Conservation (phyloP, 2,329 filamentous ascomycete genomes). For the Cladosporium sp. region DNA sequence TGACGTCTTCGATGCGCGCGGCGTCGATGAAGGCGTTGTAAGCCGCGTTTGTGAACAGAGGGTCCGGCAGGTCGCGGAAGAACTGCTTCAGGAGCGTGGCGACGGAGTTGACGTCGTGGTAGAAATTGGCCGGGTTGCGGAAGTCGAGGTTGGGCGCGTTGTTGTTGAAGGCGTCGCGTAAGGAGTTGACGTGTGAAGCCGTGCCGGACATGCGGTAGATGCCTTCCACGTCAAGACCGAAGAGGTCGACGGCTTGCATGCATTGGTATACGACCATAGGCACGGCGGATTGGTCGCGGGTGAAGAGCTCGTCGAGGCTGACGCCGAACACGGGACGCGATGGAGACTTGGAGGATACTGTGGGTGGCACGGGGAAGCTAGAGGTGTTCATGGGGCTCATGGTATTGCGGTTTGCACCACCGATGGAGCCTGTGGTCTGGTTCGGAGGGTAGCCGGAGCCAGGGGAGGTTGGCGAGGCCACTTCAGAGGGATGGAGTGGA, state of each 20-base stretch:
- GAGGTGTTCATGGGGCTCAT: conserved; percentile 8
- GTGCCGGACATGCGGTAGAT: conserved; percentile 93
- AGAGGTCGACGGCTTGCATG: conserved; percentile 90
- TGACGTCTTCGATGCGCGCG: conserved; percentile 59
- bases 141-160: conserved; percentile 68
- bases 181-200: conserved; percentile 73
- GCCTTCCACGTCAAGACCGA: conserved; percentile 86
- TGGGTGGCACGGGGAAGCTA: conserved; percentile 10
- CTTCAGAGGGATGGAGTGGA: conserved; percentile 26
- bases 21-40: conserved; percentile 82
- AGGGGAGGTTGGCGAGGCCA: conserved; percentile 3
- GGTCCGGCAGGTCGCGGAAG: conserved; percentile 88
- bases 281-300: conserved; percentile 80
- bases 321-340: conserved; percentile 81
- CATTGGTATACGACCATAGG: conserved; percentile 95
- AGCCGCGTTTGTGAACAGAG: conserved; percentile 73
- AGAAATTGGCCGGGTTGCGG: conserved; percentile 88
- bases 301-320: conserved; percentile 72
- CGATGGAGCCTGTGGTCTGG: conserved; percentile 8
- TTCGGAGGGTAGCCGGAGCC: conserved; percentile 10
- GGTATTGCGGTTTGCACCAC: neutral
- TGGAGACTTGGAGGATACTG: conserved; percentile 41
- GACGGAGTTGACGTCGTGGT: conserved; percentile 95
- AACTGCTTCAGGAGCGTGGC: conserved; percentile 93
- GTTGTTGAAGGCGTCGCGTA: conserved; percentile 69